Percentiles rank a stretch among this genome's conserved stretches.
Conservation (phyloP, 1,139 yeast species). For the Hanseniaspora gamundiae region DNA sequence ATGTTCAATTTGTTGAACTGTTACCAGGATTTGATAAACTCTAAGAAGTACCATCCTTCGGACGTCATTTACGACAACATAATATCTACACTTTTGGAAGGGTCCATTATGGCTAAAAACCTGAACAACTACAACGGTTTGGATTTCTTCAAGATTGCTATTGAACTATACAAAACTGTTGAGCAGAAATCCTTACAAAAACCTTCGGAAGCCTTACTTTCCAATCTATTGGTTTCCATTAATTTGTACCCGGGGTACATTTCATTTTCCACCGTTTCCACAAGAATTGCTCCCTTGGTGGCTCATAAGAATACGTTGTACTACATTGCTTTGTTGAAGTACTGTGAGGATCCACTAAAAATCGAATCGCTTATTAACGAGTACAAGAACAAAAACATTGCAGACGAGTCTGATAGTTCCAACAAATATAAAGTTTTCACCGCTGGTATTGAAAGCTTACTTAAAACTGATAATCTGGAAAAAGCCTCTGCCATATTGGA, state of each 20-base stretch:
- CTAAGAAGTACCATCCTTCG: conserved; percentile 40
- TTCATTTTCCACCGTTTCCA: conserved; percentile 15
- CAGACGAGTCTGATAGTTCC: conserved; percentile 19
- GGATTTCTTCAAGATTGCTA: conserved; percentile 53
- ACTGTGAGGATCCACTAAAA: neutral
- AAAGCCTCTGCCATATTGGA: conserved; percentile 48
- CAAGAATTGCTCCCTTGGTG: conserved; percentile 15
- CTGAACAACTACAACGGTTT: conserved; percentile 28
- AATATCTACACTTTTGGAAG: conserved; percentile 37
- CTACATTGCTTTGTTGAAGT: conserved; percentile 11
- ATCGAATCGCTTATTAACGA: neutral
- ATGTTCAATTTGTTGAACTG: conserved; percentile 51
- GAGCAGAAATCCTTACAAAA: conserved; percentile 26
- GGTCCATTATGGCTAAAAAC: conserved; percentile 33
- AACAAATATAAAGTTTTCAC: neutral
- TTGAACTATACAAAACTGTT: conserved; percentile 44
- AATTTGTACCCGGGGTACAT: conserved; percentile 27
- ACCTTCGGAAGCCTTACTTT: conserved; percentile 20
- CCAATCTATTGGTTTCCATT: conserved; percentile 25
- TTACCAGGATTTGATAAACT: conserved; percentile 48
- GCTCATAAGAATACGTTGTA: conserved; percentile 23
- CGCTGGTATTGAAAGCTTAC: conserved; percentile 33
- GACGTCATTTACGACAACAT: conserved; percentile 41
- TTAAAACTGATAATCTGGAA: conserved; percentile 36
- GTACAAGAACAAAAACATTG: neutral